Evolutionary conservation across 2,329 filamentous ascomycete genomes (phyloP).

Genomic region (Pseudocercospora fijiensis): DNA sequence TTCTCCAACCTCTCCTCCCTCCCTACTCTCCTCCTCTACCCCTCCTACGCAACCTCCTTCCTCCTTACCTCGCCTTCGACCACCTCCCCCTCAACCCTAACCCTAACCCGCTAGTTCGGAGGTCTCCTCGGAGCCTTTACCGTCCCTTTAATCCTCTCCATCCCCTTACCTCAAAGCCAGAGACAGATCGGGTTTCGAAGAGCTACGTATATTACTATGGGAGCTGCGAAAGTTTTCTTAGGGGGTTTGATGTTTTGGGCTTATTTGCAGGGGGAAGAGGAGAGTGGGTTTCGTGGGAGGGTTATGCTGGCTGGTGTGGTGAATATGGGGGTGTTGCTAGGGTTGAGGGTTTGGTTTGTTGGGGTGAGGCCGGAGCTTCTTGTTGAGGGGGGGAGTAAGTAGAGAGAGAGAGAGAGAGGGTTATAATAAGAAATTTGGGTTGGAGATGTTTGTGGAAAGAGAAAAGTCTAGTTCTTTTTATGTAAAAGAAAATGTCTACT

Average conservation of each 20-base stretch:
- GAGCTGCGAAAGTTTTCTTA: slow-evolving; percentile 13
- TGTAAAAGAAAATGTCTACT: too few relatives aligned
- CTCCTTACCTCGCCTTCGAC: slow-evolving; percentile 5
- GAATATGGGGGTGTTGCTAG: slow-evolving; percentile 12
- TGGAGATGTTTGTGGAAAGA: too few relatives aligned
- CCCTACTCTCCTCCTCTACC: slow-evolving; percentile 16
- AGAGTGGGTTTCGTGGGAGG: slow-evolving; percentile 11
- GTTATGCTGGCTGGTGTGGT: slow-evolving; percentile 2
- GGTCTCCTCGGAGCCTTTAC: slow-evolving; percentile 13
- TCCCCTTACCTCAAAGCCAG: slow-evolving; percentile 5
- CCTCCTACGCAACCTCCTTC: slow-evolving; percentile 16
- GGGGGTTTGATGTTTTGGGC: slow-evolving; percentile 4
- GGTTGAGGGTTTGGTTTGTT: slow-evolving; percentile 13
- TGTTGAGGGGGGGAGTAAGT: slow-evolving; percentile 3
- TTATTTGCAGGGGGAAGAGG: slow-evolving; percentile 2
- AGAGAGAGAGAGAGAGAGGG: neutral
- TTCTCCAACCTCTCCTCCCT: slow-evolving; percentile 16
- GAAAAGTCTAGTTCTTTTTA: too few relatives aligned
- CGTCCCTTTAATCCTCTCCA: slow-evolving; percentile 14
- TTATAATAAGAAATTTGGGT: too few relatives aligned
- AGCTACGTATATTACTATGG: slow-evolving; percentile 15
- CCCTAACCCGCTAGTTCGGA: slow-evolving; percentile 14
- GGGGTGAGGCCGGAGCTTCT: slow-evolving; percentile 13
- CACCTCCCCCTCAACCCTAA: slow-evolving; percentile 4
- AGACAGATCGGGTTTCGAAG: slow-evolving; percentile 7